Conservation (phyloP, 306 rosid genomes). For the Rosa persica region DNA sequence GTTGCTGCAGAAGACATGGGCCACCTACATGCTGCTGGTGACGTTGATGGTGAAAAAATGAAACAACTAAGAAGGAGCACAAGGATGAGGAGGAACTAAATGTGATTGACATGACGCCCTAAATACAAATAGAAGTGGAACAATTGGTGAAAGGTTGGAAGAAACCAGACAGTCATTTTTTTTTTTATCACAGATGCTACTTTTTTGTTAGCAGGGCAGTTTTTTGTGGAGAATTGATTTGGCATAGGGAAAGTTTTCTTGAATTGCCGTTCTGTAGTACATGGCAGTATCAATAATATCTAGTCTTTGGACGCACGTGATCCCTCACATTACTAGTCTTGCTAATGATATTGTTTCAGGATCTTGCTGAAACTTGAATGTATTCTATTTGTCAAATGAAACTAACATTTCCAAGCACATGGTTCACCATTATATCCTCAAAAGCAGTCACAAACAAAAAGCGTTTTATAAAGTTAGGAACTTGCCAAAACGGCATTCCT, state of each 20-base stretch:
- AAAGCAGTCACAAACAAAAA: not conserved
- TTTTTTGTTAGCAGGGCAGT: not conserved
- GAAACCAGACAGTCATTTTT: not conserved
- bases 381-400: not conserved
- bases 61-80: slow-evolving; percentile 9
- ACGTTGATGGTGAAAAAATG: slow-evolving; percentile 4
- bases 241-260: slow-evolving; percentile 1
- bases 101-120: not conserved
- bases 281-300: not conserved
- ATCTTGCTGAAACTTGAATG: too few species aligned
- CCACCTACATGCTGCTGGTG: not conserved
- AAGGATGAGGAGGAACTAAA: slow-evolving; percentile 4
- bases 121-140: not conserved
- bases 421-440: not conserved
- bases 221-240: slow-evolving; percentile 7
- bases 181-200: not conserved
- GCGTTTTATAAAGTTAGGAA: not conserved
- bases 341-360: not conserved
- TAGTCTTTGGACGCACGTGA: not conserved
- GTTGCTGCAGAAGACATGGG: slow-evolving; percentile 4
- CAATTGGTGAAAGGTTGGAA: slow-evolving; percentile 2
- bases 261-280: not conserved
- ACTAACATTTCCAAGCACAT: not conserved
- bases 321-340: not conserved
- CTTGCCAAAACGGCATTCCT: not conserved